Conservation (phyloP, 768 basidiomycete species). For the Lentinula edodes region DNA sequence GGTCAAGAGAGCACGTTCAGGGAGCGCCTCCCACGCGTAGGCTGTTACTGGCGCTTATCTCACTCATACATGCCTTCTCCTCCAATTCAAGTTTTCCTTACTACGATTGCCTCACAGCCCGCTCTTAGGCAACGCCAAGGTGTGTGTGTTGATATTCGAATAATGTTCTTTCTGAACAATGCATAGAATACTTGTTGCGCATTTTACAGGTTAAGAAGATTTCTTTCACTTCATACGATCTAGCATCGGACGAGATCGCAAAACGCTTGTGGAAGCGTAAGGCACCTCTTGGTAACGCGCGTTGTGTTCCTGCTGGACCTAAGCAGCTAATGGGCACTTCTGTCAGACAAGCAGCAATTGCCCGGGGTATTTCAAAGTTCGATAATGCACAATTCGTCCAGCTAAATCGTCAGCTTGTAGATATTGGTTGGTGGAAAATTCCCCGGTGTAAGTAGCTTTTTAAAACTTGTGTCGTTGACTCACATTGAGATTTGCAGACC, state of each 20-base stretch:
- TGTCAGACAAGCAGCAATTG: conserved; percentile 73
- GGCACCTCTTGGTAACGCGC: conserved; percentile 54
- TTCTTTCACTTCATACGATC: conserved; percentile 74
- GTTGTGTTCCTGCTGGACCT: neutral
- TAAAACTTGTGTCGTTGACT: neutral
- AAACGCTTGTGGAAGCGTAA: conserved; percentile 69
- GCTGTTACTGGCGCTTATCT: too few relatives aligned
- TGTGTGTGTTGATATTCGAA: conserved; percentile 16
- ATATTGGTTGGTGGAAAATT: conserved; percentile 74
- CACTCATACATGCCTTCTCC: conserved; percentile 59
- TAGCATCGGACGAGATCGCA: conserved; percentile 68
- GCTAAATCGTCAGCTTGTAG: neutral
- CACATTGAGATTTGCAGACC: conserved; percentile 34
- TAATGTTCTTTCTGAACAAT: conserved; percentile 1
- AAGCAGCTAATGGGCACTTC: neutral
- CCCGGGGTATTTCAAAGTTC: conserved; percentile 39
- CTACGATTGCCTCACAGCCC: conserved; percentile 83
- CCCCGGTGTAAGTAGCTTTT: conserved; percentile 56
- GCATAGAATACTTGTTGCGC: conserved; percentile 70
- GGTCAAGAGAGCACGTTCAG: neutral
- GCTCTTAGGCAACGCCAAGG: conserved; percentile 78
- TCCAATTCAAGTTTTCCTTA: conserved; percentile 77
- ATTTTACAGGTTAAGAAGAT: conserved; percentile 85
- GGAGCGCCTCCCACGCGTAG: neutral
- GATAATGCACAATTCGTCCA: neutral